These are phyloP conservation scores for Phaeophleospora eucalypticola DNA, from an alignment of 2,329 filamentous ascomycete genomes.

Conservation along the genomic window DNA sequence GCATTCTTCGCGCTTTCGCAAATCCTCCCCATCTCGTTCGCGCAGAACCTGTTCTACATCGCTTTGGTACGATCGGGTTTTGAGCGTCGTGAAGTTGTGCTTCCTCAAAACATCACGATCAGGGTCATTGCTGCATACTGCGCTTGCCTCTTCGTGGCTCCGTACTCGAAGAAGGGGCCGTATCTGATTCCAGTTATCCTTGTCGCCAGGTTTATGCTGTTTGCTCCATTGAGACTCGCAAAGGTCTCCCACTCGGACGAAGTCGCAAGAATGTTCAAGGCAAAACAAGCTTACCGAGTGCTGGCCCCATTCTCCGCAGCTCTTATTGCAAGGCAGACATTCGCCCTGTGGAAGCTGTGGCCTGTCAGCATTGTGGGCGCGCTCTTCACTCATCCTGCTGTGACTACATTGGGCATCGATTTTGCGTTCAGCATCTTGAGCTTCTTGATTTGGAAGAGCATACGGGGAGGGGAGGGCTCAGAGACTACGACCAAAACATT, in stretches of 20 bases:
- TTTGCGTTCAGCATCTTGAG: conserved; percentile 22
- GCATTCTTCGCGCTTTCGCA: conserved; percentile 33
- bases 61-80: too few species aligned
- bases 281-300: conserved; percentile 7
- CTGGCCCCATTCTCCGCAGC: conserved; percentile 4
- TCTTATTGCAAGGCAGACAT: conserved; percentile 2
- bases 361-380: neutral
- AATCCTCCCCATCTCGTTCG: conserved; percentile 34
- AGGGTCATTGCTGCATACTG: conserved; percentile 14
- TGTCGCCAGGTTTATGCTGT: conserved; percentile 20
- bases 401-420: conserved; percentile 29
- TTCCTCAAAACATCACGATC: too few species aligned
- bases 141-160: conserved; percentile 15
- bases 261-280: conserved; percentile 2
- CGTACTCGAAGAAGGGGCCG: neutral
- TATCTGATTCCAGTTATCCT: conserved; percentile 24
- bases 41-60: conserved; percentile 33
- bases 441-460: conserved; percentile 17
- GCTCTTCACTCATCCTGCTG: conserved; percentile 31
- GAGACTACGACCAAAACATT: too few species aligned
- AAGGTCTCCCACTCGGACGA: neutral
- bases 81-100: neutral
- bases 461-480: too few species aligned
- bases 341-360: neutral
- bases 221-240: conserved; percentile 20